Evolutionary conservation across 2,329 filamentous ascomycete genomes (phyloP).

Genomic region (Xylaria sp.): DNA sequence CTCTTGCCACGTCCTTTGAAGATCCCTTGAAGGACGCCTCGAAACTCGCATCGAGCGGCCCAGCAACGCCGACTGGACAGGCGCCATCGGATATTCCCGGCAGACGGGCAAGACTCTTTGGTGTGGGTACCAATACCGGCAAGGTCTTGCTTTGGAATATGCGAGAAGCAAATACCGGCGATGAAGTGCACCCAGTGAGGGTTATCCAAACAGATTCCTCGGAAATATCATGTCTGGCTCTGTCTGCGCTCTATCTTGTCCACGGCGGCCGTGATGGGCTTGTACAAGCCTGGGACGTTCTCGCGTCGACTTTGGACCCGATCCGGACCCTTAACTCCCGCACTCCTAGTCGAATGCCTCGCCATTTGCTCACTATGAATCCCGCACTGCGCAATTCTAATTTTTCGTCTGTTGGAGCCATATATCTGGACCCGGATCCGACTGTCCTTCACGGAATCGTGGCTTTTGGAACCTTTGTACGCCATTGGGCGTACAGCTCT

Average conservation of each 20-base stretch:
- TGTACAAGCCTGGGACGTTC: conserved; percentile 95
- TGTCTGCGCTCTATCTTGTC: conserved; percentile 85
- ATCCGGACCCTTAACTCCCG: conserved; percentile 86
- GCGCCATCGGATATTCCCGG: conserved; percentile 71
- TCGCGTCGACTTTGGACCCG: conserved; percentile 77
- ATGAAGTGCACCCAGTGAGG: conserved; percentile 71
- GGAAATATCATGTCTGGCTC: conserved; percentile 77
- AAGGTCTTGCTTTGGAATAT: conserved; percentile 84
- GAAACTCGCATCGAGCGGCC: conserved; percentile 47
- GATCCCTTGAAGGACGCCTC: conserved; percentile 71
- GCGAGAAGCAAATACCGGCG: conserved; percentile 63
- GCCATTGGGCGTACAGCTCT: conserved; percentile 93
- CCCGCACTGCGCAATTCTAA: conserved; percentile 69
- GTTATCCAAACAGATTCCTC: conserved; percentile 90
- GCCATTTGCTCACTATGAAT: conserved; percentile 61
- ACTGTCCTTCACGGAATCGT: conserved; percentile 84
- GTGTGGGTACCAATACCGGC: conserved; percentile 78
- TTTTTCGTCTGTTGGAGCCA: conserved; percentile 79
- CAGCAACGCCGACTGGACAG: conserved; percentile 49
- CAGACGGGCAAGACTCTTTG: conserved; percentile 78
- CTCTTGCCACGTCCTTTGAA: conserved; percentile 72
- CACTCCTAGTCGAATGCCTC: conserved; percentile 79
- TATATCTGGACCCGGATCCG: conserved; percentile 85
- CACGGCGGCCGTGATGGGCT: conserved; percentile 94
- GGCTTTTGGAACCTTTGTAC: conserved; percentile 81